Percentiles rank a stretch among this genome's conserved stretches.
Evolutionary conservation across 2,329 filamentous ascomycete species (phyloP).

Genomic region (Fusarium fujikuroi): DNA sequence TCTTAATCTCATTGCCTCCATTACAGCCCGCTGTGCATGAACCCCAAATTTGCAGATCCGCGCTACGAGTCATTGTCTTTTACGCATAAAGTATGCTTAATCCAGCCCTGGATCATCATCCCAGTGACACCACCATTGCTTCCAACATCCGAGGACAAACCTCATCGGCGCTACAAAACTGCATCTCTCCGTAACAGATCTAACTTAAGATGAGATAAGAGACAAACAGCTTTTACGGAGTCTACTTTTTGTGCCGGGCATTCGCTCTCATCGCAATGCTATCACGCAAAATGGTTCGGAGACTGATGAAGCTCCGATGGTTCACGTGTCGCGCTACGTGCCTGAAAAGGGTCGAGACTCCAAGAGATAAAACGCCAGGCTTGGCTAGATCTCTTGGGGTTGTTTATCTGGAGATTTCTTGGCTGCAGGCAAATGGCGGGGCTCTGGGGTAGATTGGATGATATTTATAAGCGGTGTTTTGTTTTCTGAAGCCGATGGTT

Average conservation of each 20-base stretch:
- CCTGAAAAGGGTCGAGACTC: neutral
- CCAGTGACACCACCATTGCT: neutral
- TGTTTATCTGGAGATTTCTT: neutral
- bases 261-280: neutral
- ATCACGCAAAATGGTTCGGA: constrained; percentile 9
- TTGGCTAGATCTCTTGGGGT: constrained; percentile 1
- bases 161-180: neutral
- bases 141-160: neutral
- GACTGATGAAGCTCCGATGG: constrained; percentile 23
- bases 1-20: neutral
- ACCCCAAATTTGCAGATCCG: neutral
- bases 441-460: neutral
- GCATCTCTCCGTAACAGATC: neutral
- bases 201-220: neutral
- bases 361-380: neutral
- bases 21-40: neutral
- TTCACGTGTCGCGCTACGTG: constrained; percentile 8
- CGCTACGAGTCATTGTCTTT: neutral
- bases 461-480: neutral
- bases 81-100: neutral
- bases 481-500: neutral
- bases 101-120: neutral
- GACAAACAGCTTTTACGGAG: neutral
- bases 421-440: neutral
- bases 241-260: constrained; percentile 23